These are phyloP conservation scores for Podospora conica DNA, from an alignment of 495 filamentous ascomycete species.

Conservation along the genomic window DNA sequence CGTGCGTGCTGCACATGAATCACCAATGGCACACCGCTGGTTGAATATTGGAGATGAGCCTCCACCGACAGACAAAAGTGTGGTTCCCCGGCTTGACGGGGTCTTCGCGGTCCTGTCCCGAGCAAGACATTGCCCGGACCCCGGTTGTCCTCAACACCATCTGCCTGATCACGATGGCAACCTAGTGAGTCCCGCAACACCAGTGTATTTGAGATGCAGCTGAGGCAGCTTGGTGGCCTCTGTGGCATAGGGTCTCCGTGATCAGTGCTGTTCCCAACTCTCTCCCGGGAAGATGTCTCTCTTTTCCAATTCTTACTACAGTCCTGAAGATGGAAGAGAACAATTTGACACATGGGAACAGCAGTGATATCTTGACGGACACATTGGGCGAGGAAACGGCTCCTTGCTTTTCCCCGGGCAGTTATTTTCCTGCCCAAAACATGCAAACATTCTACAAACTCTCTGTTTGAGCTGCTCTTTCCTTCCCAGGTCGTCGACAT, in stretches of 20 bases:
- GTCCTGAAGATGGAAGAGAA: not conserved
- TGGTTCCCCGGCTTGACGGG: not conserved
- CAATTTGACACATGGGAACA: not conserved
- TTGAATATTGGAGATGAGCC: not conserved
- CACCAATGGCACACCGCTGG: not conserved
- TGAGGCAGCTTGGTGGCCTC: not conserved
- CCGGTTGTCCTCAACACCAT: not conserved
- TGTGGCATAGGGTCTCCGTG: not conserved
- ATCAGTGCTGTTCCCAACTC: not conserved
- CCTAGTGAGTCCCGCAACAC: not conserved
- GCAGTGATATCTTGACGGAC: too few species aligned
- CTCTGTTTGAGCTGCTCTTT: not conserved
- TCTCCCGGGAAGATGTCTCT: not conserved
- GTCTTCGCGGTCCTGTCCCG: not conserved
- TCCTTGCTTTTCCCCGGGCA: not conserved
- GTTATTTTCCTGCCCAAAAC: not conserved
- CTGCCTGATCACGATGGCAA: not conserved
- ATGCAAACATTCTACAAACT: not conserved
- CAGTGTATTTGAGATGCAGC: not conserved
- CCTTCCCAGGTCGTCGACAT: not conserved
- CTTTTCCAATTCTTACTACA: not conserved
- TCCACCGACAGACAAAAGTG: not conserved
- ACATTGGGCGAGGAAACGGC: not conserved
- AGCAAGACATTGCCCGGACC: not conserved
- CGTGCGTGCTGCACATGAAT: not conserved